Evolutionary conservation across 371 early-diverging fungal genomes (phyloP), one percentile per base, ranked within the genome.

Genomic region (Saksenaea oblongispora): DNA sequence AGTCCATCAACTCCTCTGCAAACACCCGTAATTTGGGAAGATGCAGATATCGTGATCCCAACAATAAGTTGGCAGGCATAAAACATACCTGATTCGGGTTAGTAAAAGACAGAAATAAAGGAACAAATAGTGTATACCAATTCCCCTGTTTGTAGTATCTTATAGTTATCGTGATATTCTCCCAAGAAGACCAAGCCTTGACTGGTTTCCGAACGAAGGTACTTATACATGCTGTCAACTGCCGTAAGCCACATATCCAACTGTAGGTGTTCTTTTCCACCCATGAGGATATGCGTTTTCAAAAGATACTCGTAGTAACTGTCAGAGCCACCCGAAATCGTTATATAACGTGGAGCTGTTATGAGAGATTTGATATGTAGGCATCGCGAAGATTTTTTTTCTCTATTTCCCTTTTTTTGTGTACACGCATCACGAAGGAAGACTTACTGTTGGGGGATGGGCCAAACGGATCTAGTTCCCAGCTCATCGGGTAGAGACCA

Each of bases 241-340:
- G 87, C 58, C 18, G 65, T 65, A n/a, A 57, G 54, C 85, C 76
- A 84, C 62, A 63, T 75, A 59, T 64, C 78, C 34, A 67, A 39
- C 57, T 67, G 64, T 36, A 78, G 66, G 42, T 83, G 76, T 61
- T 80, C 71, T 13, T 82, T 61, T 59, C 76, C 86, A 61, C 73
- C 76, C 67, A 84, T 58, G 7, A 82, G 35, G 14, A 91, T 69
- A 77, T 86, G 86, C 37, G 86, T 79, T 64, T 93, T 92, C 28
- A 89, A 72, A 56, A 90, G 71, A 62, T 92, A 93, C 71, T 93
- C 89, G 73, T 97, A 98, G 72, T 92, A 98, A 63, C 93, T 92
- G 67, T 98, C 97, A 0, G 93, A 91, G 3, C 86, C 84, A 1
- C 78, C 78, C 10, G 85, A 85, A 15, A 79, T 79, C 44, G 80